Conservation (phyloP, 140 eudicot species). For the Stevia rebaudiana region DNA sequence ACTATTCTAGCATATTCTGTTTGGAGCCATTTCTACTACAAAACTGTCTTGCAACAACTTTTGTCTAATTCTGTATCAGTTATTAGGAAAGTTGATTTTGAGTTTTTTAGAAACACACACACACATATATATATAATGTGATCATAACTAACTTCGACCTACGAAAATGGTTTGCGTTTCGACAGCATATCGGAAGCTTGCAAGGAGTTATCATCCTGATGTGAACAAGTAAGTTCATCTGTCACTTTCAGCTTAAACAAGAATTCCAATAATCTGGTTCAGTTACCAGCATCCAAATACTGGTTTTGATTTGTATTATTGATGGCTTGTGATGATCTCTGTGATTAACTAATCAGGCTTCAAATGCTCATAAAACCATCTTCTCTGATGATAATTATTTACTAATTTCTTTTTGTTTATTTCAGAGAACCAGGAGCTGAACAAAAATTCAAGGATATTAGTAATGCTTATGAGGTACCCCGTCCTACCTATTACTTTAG, state of each 20-base stretch:
- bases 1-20: neutral
- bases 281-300: neutral
- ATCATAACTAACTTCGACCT: slow-evolving; percentile 10
- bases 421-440: slow-evolving; percentile 94
- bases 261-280: slow-evolving; percentile 3
- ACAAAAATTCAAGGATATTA: slow-evolving; percentile 83
- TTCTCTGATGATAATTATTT: neutral
- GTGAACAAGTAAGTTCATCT: slow-evolving; percentile 85
- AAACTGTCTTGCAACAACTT: slow-evolving; percentile 10
- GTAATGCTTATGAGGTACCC: slow-evolving; percentile 89
- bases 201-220: slow-evolving; percentile 96
- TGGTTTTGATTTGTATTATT: neutral
- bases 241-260: slow-evolving; percentile 5
- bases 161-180: neutral
- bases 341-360: slow-evolving; percentile 5
- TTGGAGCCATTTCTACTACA: slow-evolving; percentile 5
- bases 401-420: slow-evolving; percentile 6
- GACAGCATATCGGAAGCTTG: slow-evolving; percentile 95
- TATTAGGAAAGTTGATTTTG: neutral
- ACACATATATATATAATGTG: neutral
- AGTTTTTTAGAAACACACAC: neutral
- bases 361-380: slow-evolving; percentile 2
- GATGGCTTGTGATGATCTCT: slow-evolving; percentile 4
- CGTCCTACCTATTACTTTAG: slow-evolving; percentile 16
- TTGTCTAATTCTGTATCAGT: slow-evolving; percentile 1